Base-by-base conservation (phyloP, 1,139 yeast genomes). In the Debaryomyces sp. region DNA sequence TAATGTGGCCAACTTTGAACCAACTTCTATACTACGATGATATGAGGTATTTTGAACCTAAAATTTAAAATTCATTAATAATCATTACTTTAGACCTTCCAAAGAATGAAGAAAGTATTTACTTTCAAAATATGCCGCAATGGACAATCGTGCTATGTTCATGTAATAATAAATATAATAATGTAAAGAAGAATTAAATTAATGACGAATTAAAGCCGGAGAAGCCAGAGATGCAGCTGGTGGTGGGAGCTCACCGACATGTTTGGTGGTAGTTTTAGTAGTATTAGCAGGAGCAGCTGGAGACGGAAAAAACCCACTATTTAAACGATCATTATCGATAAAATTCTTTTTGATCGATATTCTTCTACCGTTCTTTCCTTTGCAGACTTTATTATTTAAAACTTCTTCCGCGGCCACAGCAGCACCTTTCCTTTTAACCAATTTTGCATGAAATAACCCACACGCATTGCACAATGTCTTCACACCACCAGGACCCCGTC, bases 401-500 rank as follows among this genome's bases (percentile, higher is more conserved):
- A 68, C 76, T 50, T 75, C 78, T 63, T 75, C 71, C 43, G 84
- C 78, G 50, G 94, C 92, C 45, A 76, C 73, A 1, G 73, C 80
- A 32, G 85, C 84, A 2, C 94, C 94, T 56, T 81, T 83, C 52
- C 81, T 73, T 63, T 85, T 85, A 44, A 82, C 81, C 47, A 87
- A 71, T 62, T 88, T 88, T 24, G 94, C 90, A 66, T 86, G 90
- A 64, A 81, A 88, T 44, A 90, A 73, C 0, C 97, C 97, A 68
- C 97, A 90, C 0, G 96, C 96, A 65, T 90, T 90, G 67, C 96
- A 90, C 50, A 90, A 71, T 0, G 96, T 88, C 45, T 95, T 75
- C 12, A 87, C 87, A 0, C 96, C 97, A 52, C 83, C 81, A 2
- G 96, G 96, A 0, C 96, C 96, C 49, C 91, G 77, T 55, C 96